phyloP scores from a whole-genome alignment of 208 protist genomes.

The Hexamita inflata region DNA sequence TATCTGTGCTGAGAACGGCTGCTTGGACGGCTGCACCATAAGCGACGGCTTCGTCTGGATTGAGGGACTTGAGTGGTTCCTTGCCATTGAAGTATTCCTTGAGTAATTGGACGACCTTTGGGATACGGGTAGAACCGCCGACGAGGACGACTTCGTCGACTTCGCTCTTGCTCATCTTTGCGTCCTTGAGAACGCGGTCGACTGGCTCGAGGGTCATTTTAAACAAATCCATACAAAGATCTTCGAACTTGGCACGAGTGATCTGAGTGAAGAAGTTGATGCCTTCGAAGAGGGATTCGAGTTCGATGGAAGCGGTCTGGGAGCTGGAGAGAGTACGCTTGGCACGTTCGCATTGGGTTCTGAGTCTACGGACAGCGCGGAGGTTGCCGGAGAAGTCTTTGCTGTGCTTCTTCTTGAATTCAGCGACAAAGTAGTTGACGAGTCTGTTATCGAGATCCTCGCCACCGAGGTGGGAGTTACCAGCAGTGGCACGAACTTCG shows the following conservation, averaged over 20 bases:
- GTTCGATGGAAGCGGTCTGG: neutral
- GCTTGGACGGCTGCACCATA: constrained; percentile 38
- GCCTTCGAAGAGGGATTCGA: neutral
- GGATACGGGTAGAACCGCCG: constrained; percentile 75
- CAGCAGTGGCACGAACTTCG: constrained; percentile 30
- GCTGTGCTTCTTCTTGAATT: neutral
- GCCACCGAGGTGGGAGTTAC: constrained; percentile 34
- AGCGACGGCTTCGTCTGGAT: constrained; percentile 40
- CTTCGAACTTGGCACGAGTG: neutral
- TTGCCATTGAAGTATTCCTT: neutral
- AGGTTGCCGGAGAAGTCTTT: neutral
- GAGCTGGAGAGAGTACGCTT: neutral
- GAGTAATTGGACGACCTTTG: neutral
- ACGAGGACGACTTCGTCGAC: constrained; percentile 84
- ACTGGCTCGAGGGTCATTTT: constrained; percentile 71
- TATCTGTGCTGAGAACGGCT: constrained; percentile 45
- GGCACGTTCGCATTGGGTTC: neutral
- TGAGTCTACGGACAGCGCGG: neutral
- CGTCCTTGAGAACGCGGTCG: constrained; percentile 68
- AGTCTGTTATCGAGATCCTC: constrained; percentile 36
- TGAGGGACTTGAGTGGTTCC: neutral
- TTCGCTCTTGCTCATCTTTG: constrained; percentile 69
- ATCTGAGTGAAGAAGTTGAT: neutral
- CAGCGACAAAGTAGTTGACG: constrained; percentile 25
- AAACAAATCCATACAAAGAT: constrained; percentile 57